Conservation (phyloP, 805 yeast genomes). For the Lipomyces yamanashiensis region DNA sequence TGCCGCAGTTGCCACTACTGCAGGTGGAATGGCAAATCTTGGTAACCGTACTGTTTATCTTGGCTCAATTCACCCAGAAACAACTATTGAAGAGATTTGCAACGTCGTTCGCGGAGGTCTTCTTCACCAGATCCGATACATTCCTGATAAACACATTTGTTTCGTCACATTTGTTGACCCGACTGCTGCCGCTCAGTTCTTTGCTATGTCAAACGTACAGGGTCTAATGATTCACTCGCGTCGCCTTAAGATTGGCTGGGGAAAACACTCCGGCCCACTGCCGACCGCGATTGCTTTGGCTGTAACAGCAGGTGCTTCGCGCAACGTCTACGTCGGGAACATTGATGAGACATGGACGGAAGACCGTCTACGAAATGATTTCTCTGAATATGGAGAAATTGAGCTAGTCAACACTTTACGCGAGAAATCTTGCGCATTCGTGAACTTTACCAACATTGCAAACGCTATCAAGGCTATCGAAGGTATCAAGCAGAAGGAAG, state of each 20-base stretch:
- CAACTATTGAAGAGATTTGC: conserved; percentile 90
- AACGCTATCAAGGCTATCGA: conserved; percentile 92
- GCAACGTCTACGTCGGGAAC: conserved; percentile 88
- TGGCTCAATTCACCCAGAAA: conserved; percentile 86
- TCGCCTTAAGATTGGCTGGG: conserved; percentile 95
- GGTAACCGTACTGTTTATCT: conserved; percentile 93
- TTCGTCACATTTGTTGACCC: conserved; percentile 96
- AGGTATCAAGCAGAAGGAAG: conserved; percentile 77
- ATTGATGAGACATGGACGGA: conserved; percentile 55
- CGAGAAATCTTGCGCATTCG: conserved; percentile 86
- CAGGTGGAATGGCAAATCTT: conserved; percentile 88
- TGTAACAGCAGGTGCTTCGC: conserved; percentile 89
- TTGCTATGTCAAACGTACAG: conserved; percentile 89
- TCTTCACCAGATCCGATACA: conserved; percentile 77
- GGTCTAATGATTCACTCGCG: conserved; percentile 86
- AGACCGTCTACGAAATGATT: conserved; percentile 68
- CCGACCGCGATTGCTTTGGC: conserved; percentile 86
- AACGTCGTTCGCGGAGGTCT: conserved; percentile 96
- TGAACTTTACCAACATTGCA: conserved; percentile 87
- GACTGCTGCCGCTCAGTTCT: conserved; percentile 96
- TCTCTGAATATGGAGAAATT: conserved; percentile 85
- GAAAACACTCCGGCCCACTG: conserved; percentile 92
- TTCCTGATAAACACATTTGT: conserved; percentile 86
- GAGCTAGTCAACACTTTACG: conserved; percentile 90
- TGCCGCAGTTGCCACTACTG: conserved; percentile 93